Evolutionary conservation across 2,329 filamentous ascomycete species (phyloP), one percentile per base, ranked within the genome.

Genomic region (Phoma sp.): DNA sequence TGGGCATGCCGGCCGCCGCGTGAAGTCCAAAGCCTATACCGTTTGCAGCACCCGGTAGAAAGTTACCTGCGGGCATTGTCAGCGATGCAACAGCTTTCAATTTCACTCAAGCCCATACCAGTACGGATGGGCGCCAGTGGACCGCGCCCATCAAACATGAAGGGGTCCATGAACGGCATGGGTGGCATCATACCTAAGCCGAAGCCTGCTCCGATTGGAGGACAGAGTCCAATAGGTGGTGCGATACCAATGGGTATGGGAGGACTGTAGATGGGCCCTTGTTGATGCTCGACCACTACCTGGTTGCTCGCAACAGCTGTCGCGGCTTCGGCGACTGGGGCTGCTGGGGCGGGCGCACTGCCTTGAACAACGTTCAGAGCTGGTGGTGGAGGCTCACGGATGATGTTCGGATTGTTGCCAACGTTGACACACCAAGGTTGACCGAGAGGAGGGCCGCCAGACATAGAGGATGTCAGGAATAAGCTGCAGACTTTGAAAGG

Each of bases 371-470:
- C 58, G 52, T 62, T 60, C 18, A 67, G 50, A 5, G 67, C 64
- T 4, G 68, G 66, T 9, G 71, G 71, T 2, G 67, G 67, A 4
- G 68, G 63, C 5, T 70, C 67, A 55, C 65, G 70, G 55, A 69
- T 69, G 52, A 74, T 69, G 55, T 70, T 71, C 13, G 70, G 69
- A 52, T 74, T 74, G 51, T 63, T 61, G 29, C 65, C 64, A n/a
- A 73, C 58, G 60, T 73, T 66, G 35, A 58, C 65, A 50, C 57
- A 48, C 64, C 65, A 71, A 33, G 68, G 60, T 47, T 63, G 52
- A 37, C 67, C 67, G 29, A 65, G 49, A 36, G 67, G 68, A 44
- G 65, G 69, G 8, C 64, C 65, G 22, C 60, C 63, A 44, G 68
- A 60, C 69, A 73, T 73, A 42, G 13, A 43, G 37, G 14, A 14